Evolutionary conservation across 495 filamentous ascomycete genomes (phyloP).

Genomic region (Hypoxylon lienhwacheense): DNA sequence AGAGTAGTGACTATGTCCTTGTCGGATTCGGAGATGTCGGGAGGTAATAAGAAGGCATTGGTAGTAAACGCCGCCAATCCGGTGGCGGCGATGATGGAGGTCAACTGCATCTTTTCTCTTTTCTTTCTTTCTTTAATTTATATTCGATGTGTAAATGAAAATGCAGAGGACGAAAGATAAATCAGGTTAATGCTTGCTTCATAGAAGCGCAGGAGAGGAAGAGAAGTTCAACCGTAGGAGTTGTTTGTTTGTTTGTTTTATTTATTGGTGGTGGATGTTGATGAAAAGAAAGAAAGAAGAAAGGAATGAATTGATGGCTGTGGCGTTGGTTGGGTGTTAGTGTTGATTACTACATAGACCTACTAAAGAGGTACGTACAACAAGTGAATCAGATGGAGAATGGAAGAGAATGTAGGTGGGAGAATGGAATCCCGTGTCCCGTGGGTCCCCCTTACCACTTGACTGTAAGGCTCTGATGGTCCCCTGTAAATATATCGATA

Average conservation of each 20-base stretch:
- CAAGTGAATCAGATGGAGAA: no score
- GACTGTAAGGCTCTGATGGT: no score
- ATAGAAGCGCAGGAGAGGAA: constrained; percentile 26
- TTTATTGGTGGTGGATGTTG: no score
- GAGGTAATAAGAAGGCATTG: constrained; percentile 40
- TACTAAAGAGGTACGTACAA: neutral
- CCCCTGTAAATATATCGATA: no score
- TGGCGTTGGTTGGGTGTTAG: constrained; percentile 27
- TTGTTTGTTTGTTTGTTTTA: constrained; percentile 21
- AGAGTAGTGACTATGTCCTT: constrained; percentile 32
- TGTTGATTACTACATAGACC: neutral
- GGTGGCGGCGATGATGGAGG: constrained; percentile 33
- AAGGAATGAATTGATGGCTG: constrained; percentile 20
- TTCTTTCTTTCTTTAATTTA: no score
- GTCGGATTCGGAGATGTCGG: constrained; percentile 29
- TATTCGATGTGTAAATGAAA: no score
- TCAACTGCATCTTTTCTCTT: constrained; percentile 37
- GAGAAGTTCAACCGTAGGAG: neutral
- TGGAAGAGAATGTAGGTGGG: no score
- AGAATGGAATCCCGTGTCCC: no score
- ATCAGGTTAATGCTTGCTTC: constrained; percentile 29
- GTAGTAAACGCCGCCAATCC: constrained; percentile 38
- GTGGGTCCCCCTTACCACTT: no score
- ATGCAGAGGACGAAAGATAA: no score
- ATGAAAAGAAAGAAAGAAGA: constrained; percentile 20